Evolutionary conservation across 768 basidiomycete genomes (phyloP).

Genomic region (Amanita brunnescens): DNA sequence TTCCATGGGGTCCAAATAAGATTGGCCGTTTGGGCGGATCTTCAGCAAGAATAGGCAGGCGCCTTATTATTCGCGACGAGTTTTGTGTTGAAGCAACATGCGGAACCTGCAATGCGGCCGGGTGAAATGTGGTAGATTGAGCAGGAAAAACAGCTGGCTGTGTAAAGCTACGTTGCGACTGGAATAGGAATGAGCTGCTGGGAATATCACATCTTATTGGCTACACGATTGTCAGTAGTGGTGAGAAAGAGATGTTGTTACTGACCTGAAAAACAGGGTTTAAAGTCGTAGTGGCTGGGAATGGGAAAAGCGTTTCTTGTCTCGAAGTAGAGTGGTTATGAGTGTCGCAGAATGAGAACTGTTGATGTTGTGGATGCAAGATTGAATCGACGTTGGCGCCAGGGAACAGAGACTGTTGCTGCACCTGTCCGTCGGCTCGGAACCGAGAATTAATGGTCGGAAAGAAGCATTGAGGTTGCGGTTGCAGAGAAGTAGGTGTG

Average conservation of each 20-base stretch:
- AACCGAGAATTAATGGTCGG: background rate
- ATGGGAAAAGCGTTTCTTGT: background rate
- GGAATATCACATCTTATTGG: background rate
- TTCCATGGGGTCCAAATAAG: constrained; percentile 1
- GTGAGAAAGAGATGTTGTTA: background rate
- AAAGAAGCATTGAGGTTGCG: background rate
- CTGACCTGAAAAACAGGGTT: background rate
- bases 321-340: background rate
- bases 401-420: background rate
- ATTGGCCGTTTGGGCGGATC: background rate
- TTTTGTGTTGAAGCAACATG: background rate
- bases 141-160: background rate
- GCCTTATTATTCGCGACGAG: background rate
- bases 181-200: background rate
- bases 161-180: background rate
- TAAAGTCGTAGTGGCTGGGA: background rate
- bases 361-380: background rate
- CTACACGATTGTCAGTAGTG: background rate
- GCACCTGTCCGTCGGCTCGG: background rate
- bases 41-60: background rate
- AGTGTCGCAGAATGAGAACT: background rate
- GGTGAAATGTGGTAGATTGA: background rate
- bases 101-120: background rate
- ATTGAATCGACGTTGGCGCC: background rate
- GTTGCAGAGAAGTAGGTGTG: background rate